These are phyloP conservation scores for Cystobasidium pallidum DNA, from an alignment of 1,284 basidiomycete genomes.

Conservation along the genomic window DNA sequence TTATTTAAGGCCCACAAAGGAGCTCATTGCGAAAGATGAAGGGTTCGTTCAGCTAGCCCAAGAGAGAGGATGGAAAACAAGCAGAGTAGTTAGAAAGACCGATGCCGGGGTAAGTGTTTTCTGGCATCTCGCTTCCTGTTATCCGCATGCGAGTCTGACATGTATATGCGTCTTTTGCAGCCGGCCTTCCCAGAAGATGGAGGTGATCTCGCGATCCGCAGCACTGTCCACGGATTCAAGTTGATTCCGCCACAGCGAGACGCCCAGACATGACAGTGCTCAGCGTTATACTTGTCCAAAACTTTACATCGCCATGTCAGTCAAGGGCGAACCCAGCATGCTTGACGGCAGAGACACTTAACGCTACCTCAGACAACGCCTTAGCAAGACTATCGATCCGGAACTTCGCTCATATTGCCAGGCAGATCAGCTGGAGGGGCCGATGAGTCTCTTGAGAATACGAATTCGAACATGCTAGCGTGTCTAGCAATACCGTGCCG, in stretches of 20 bases:
- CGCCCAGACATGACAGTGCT: background rate
- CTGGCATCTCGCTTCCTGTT: background rate
- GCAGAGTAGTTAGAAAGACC: constrained; percentile 68
- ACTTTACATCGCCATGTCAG: no score
- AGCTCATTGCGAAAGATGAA: constrained; percentile 77
- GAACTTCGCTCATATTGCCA: no score
- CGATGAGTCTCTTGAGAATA: no score
- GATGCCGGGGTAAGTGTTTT: constrained; percentile 49
- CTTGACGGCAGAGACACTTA: no score
- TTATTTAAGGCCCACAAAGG: constrained; percentile 44
- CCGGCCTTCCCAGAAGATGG: constrained; percentile 53
- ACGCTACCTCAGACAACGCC: no score
- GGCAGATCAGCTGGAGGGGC: no score
- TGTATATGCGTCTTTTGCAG: constrained; percentile 33
- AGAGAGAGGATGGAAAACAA: constrained; percentile 71
- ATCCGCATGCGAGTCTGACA: background rate
- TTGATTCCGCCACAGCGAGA: constrained; percentile 22
- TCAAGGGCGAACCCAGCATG: no score
- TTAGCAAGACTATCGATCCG: no score
- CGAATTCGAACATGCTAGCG: no score
- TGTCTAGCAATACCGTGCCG: no score
- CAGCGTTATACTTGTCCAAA: no score
- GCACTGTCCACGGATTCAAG: constrained; percentile 51
- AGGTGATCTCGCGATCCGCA: constrained; percentile 49
- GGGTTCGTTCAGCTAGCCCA: constrained; percentile 76